A percentile compares a stretch with the other conserved stretches of the same genome.
Conservation (phyloP, 768 basidiomycete genomes). For the Boletales sp. region DNA sequence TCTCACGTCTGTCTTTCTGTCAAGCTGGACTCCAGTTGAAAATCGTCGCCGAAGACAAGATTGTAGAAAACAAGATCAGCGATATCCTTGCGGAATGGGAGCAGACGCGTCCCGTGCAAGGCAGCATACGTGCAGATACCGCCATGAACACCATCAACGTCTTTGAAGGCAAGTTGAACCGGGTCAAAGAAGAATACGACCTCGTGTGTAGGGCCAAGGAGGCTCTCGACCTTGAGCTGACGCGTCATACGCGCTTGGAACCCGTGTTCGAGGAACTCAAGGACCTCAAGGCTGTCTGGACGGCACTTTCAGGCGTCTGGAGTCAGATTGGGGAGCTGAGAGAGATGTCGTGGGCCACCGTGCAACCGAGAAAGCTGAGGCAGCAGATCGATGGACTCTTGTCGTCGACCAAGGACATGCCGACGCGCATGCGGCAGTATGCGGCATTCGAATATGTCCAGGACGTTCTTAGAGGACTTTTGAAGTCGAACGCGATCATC, state of each 20-base stretch:
- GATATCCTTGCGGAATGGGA: conserved; percentile 95
- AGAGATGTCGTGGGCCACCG: conserved; percentile 86
- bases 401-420: conserved; percentile 97
- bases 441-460: conserved; percentile 98
- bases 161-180: conserved; percentile 86
- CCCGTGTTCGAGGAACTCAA: conserved; percentile 94
- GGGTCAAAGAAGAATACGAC: conserved; percentile 93
- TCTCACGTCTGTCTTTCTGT: conserved; percentile 3
- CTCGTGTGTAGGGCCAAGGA: conserved; percentile 96
- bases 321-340: conserved; percentile 84
- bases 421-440: conserved; percentile 97
- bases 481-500: conserved; percentile 89
- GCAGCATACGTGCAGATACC: conserved; percentile 91
- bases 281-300: conserved; percentile 98
- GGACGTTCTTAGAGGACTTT: conserved; percentile 76
- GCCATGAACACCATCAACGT: conserved; percentile 96
- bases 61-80: conserved; percentile 92
- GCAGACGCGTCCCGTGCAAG: conserved; percentile 92
- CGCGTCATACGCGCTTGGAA: conserved; percentile 84
- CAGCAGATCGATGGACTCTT: conserved; percentile 91
- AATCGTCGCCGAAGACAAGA: conserved; percentile 99
- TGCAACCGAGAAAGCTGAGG: conserved; percentile 92
- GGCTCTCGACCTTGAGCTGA: conserved; percentile 89
- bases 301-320: conserved; percentile 96
- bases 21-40: conserved; percentile 95